These are phyloP conservation scores for Boletus austroedulis DNA, from an alignment of 1,284 basidiomycete genomes.

Conservation along the genomic window DNA sequence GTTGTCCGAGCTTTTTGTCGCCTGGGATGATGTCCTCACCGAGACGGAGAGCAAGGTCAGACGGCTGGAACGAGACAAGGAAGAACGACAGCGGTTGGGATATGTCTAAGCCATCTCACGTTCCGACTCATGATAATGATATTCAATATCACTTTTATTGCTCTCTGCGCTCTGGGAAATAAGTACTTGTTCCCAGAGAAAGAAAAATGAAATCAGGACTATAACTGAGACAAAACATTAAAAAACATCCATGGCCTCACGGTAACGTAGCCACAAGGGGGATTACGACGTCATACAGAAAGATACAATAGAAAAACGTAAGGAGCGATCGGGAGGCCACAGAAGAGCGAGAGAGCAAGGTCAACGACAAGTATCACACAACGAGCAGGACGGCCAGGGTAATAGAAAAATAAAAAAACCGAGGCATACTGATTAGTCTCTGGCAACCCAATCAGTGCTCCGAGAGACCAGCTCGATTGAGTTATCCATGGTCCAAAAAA, in stretches of 20 bases:
- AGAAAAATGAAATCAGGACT: conserved; percentile 1
- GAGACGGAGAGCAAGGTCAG: conserved; percentile 58
- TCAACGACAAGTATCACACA: conserved; percentile 15
- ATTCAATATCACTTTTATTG: conserved; percentile 19
- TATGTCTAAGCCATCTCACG: conserved; percentile 33
- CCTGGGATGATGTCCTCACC: conserved; percentile 71
- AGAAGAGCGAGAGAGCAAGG: conserved; percentile 6
- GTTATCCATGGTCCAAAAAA: conserved; percentile 87
- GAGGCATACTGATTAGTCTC: conserved; percentile 45
- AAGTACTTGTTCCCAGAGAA: conserved; percentile 5
- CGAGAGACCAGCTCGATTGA: conserved; percentile 78
- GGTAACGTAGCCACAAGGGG: conserved; percentile 12
- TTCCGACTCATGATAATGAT: conserved; percentile 5
- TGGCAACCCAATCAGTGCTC: conserved; percentile 79
- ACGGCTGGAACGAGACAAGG: conserved; percentile 55
- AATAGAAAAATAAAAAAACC: background rate
- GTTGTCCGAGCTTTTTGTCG: conserved; percentile 75
- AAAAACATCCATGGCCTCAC: conserved; percentile 15
- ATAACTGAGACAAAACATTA: conserved; percentile 18
- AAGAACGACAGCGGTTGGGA: conserved; percentile 57
- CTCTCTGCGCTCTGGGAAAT: conserved; percentile 8
- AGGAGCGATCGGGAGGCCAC: conserved; percentile 2
- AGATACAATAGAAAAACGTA: conserved; percentile 25
- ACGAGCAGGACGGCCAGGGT: background rate
- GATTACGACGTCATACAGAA: conserved; percentile 25